Percentiles rank a stretch among this genome's conserved stretches.
Conservation (phyloP, 2,329 filamentous ascomycete species). For the Domatiomyces catenatus region DNA sequence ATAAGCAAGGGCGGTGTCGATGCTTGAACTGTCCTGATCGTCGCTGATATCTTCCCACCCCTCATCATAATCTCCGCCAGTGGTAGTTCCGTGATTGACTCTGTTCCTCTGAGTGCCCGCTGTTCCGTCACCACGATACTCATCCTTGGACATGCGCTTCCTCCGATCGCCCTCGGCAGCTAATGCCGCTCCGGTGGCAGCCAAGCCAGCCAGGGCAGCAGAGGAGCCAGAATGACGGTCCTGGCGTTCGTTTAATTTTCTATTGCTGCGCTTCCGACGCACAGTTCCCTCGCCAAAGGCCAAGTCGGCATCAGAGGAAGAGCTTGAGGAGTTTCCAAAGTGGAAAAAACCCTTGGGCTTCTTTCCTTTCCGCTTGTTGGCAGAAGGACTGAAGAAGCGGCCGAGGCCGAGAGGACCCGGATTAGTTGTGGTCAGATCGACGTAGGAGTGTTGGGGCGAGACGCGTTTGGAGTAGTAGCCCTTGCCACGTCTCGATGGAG, state of each 20-base stretch:
- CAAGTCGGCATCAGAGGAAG: slow-evolving; percentile 52
- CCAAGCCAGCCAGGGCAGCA: slow-evolving; percentile 33
- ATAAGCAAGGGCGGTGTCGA: slow-evolving; percentile 46
- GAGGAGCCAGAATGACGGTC: slow-evolving; percentile 25
- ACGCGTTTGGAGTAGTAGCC: slow-evolving; percentile 22
- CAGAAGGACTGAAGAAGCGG: slow-evolving; percentile 49
- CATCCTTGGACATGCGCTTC: slow-evolving; percentile 10
- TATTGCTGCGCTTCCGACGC: slow-evolving; percentile 21
- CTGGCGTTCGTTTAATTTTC: slow-evolving; percentile 9
- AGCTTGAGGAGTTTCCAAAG: slow-evolving; percentile 49
- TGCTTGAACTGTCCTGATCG: slow-evolving; percentile 37
- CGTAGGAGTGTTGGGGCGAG: slow-evolving; percentile 44
- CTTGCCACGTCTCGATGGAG: slow-evolving; percentile 20
- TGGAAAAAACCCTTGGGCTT: slow-evolving; percentile 36
- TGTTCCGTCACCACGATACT: slow-evolving; percentile 8
- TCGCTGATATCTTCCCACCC: slow-evolving; percentile 46
- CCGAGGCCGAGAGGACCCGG: slow-evolving; percentile 40
- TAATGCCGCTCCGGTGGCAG: slow-evolving; percentile 32
- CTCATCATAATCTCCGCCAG: slow-evolving; percentile 32
- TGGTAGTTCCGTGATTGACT: slow-evolving; percentile 6
- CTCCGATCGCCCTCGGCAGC: slow-evolving; percentile 24
- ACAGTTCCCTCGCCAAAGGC: slow-evolving; percentile 48
- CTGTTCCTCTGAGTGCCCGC: slow-evolving; percentile 3
- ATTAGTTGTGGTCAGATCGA: slow-evolving; percentile 49
- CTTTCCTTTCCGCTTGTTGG: slow-evolving; percentile 32